A percentile compares a stretch with the other conserved stretches of the same genome.
phyloP scores from a whole-genome alignment of 129 eudicot species.

The Centella asiatica region DNA sequence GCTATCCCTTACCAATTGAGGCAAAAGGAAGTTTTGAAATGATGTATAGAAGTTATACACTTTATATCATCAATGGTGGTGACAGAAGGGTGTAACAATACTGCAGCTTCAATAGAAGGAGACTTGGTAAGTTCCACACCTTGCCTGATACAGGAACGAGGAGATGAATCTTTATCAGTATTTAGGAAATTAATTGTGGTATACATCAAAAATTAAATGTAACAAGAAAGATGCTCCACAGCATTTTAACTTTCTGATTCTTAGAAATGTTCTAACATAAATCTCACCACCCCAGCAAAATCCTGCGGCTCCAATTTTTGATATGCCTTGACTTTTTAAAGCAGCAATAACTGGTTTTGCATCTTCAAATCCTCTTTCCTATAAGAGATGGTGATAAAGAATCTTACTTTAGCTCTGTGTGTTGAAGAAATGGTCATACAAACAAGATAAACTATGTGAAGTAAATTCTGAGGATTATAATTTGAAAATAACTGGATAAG shows the following conservation, averaged over 20 bases:
- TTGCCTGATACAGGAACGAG: constrained; percentile 24
- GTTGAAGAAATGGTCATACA: background rate
- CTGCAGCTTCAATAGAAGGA: constrained; percentile 41
- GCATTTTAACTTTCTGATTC: too few species aligned
- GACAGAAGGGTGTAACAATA: constrained; percentile 40
- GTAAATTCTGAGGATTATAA: too few species aligned
- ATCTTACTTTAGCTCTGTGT: background rate
- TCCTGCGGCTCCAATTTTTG: constrained; percentile 47
- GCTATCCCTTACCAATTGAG: too few species aligned
- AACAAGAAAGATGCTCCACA: too few species aligned
- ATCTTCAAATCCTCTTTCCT: constrained; percentile 44
- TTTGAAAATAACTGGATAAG: too few species aligned
- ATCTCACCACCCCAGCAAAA: constrained; percentile 58
- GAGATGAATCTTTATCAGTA: background rate
- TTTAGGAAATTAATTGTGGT: too few species aligned
- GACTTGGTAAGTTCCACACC: constrained; percentile 35
- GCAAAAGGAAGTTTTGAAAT: background rate
- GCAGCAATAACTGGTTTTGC: constrained; percentile 35
- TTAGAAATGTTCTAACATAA: background rate
- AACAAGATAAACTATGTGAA: too few species aligned
- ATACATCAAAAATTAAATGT: background rate
- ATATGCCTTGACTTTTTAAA: constrained; percentile 36
- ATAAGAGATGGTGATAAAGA: background rate
- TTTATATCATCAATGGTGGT: constrained; percentile 33
- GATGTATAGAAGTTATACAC: constrained; percentile 23